phyloP scores from a whole-genome alignment of 768 basidiomycete species.

The Macrolepiota fuliginosa region DNA sequence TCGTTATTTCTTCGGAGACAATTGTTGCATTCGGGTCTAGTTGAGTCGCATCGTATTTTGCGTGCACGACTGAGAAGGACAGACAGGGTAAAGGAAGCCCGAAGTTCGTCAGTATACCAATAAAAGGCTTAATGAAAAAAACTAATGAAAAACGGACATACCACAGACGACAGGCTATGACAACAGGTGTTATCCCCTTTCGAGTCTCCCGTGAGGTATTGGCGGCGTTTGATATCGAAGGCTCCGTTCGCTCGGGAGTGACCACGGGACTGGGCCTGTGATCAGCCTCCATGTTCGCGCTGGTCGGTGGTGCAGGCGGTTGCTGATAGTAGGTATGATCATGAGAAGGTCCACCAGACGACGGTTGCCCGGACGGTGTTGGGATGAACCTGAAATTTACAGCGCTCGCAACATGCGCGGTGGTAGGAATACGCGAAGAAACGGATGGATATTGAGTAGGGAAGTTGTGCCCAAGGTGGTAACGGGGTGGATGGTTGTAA shows the following conservation, averaged over 20 bases:
- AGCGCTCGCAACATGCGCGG: constrained; percentile 30
- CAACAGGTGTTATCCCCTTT: constrained; percentile 52
- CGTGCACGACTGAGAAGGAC: constrained; percentile 62
- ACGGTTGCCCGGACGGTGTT: constrained; percentile 37
- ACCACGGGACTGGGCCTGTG: constrained; percentile 30
- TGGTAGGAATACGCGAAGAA: constrained; percentile 39
- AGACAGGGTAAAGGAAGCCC: constrained; percentile 28
- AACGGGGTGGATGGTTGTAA: constrained; percentile 41
- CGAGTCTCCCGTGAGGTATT: constrained; percentile 38
- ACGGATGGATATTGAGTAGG: constrained; percentile 34
- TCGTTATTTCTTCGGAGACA: constrained; percentile 74
- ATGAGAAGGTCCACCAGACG: constrained; percentile 44
- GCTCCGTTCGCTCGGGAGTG: constrained; percentile 32
- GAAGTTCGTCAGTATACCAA: constrained; percentile 31
- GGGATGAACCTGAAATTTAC: constrained; percentile 37
- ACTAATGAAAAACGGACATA: constrained; percentile 37
- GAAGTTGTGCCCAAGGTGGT: constrained; percentile 44
- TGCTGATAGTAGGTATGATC: constrained; percentile 37
- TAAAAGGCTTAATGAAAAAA: constrained; percentile 41
- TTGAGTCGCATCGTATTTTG: constrained; percentile 87
- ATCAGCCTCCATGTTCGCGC: constrained; percentile 27
- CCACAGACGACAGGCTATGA: constrained; percentile 87
- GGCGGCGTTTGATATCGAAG: constrained; percentile 26
- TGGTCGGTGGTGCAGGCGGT: constrained; percentile 27
- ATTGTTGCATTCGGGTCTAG: constrained; percentile 78